A percentile compares a stretch with the other conserved stretches of the same genome.
These are phyloP conservation scores for Trichoderma parareesei DNA, from an alignment of 495 filamentous ascomycete genomes.

Conservation along the genomic window DNA sequence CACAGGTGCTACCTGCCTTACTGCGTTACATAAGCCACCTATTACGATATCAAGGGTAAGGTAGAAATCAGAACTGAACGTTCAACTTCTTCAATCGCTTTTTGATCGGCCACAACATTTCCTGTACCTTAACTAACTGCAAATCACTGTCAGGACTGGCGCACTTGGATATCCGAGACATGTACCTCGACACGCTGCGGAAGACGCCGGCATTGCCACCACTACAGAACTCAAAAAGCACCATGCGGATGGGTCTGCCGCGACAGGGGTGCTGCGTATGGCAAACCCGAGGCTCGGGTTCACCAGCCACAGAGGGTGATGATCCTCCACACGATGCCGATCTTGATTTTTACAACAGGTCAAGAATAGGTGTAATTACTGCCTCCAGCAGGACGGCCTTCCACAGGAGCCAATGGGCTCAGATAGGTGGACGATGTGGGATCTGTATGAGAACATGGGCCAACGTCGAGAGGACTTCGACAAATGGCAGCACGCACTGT, in stretches of 20 bases:
- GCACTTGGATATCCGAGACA: not conserved
- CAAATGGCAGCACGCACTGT: not conserved
- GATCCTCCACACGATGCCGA: conserved; percentile 1
- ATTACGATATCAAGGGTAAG: too few relatives aligned
- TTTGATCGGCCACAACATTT: too few relatives aligned
- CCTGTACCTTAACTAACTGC: too few relatives aligned
- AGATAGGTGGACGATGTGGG: not conserved
- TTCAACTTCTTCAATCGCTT: too few relatives aligned
- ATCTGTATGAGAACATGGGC: not conserved
- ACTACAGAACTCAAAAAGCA: not conserved
- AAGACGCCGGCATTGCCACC: not conserved
- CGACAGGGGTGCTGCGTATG: not conserved
- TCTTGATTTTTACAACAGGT: not conserved
- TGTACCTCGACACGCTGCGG: not conserved
- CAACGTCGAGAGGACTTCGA: not conserved
- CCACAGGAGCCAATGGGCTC: not conserved
- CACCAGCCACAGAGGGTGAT: not conserved
- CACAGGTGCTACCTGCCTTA: too few relatives aligned
- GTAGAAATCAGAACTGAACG: too few relatives aligned
- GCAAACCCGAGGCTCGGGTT: not conserved
- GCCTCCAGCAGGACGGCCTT: not conserved
- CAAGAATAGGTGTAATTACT: not conserved
- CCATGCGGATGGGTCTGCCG: not conserved
- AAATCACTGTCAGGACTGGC: too few relatives aligned
- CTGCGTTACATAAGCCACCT: too few relatives aligned